Percentiles rank a stretch among this genome's conserved stretches.
phyloP scores from a whole-genome alignment of 306 rosid genomes.

The Cicer yamashitae region DNA sequence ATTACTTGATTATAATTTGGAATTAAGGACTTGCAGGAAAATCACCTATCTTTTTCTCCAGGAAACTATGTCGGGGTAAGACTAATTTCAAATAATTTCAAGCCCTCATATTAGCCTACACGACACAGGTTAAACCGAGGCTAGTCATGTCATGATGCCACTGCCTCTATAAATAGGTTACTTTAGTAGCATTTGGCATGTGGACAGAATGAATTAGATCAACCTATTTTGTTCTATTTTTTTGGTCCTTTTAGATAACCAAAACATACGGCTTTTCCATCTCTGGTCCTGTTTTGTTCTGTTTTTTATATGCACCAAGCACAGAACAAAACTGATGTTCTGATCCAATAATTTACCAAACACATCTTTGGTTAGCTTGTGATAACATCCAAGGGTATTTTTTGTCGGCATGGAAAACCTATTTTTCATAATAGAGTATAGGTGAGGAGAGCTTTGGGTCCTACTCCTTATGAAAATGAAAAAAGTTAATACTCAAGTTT shows the following conservation, averaged over 20 bases:
- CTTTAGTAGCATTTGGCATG: not conserved
- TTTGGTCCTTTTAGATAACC: not conserved
- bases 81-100: constrained; percentile 28
- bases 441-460: not conserved
- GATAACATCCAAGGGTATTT: constrained; percentile 8
- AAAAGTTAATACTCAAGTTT: constrained; percentile 10
- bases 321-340: not conserved
- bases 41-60: constrained; percentile 32
- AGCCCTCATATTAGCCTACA: constrained; percentile 13
- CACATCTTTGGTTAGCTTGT: constrained; percentile 13
- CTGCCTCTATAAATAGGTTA: constrained; percentile 17
- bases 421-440: constrained; percentile 15
- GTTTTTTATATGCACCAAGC: not conserved
- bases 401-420: constrained; percentile 19
- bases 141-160: constrained; percentile 32
- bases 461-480: not conserved
- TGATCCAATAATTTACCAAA: not conserved
- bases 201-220: not conserved
- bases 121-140: constrained; percentile 22
- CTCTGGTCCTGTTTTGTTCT: not conserved
- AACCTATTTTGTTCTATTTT: not conserved
- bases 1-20: constrained; percentile 40
- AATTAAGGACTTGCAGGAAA: constrained; percentile 27
- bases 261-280: not conserved
- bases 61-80: constrained; percentile 21